Percentiles rank a stretch among this genome's conserved stretches.
phyloP scores from a whole-genome alignment of 345 rosid species.

The Mangifera indica region DNA sequence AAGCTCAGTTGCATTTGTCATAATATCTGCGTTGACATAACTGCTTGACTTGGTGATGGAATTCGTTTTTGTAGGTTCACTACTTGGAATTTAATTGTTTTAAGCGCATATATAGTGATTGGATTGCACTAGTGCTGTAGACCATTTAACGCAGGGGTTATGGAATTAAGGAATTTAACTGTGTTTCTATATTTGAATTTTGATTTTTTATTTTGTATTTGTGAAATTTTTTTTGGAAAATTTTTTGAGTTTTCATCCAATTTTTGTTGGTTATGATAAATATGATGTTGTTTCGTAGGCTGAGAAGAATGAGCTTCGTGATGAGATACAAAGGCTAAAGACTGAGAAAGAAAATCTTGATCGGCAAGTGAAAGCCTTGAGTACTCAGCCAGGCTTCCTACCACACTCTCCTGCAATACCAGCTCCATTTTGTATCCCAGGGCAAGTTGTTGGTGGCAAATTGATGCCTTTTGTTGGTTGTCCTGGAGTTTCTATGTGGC shows the following conservation, averaged over 20 bases:
- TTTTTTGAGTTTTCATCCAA: background rate
- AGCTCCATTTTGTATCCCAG: conserved; percentile 39
- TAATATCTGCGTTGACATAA: background rate
- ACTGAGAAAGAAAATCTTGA: conserved; percentile 77
- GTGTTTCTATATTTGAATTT: background rate
- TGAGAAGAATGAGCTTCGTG: conserved; percentile 77
- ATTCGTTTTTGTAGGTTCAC: background rate
- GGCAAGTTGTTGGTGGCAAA: conserved; percentile 52
- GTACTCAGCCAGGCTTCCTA: conserved; percentile 46
- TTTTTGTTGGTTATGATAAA: conserved; percentile 5
- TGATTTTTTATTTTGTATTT: background rate
- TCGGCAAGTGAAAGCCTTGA: conserved; percentile 45
- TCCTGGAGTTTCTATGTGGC: conserved; percentile 62
- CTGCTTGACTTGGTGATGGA: background rate
- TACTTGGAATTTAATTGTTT: no score
- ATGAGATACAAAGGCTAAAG: conserved; percentile 84
- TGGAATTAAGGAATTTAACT: background rate
- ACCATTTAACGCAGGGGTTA: background rate
- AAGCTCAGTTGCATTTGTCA: background rate
- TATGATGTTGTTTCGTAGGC: conserved; percentile 32
- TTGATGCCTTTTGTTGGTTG: conserved; percentile 50
- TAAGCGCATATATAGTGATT: background rate
- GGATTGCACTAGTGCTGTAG: background rate
- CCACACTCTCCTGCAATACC: conserved; percentile 34
- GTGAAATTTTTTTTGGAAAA: background rate